Evolutionary conservation across 768 basidiomycete species (phyloP), one percentile per base, ranked within the genome.

Genomic region (Antrodiella citrinella): DNA sequence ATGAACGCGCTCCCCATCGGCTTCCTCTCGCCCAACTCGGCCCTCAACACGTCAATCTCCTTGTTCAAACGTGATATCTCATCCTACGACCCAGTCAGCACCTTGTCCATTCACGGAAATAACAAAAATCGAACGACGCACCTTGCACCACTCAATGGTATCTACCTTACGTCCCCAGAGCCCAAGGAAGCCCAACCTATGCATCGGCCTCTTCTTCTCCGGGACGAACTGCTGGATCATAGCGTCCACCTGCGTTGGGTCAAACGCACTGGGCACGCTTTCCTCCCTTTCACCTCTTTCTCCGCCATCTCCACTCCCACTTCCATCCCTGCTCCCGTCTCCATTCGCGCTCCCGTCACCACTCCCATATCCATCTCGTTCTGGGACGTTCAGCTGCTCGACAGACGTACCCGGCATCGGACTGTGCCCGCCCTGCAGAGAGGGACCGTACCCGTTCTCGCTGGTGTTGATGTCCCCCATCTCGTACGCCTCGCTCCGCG

Each of bases 1-100:
- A 86, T 77, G 65, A 88, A 86, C 0, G 71, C 77, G 51, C 74
- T 73, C 4, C 78, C 78, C 26, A 78, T 54, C 44, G 76, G 76
- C 56, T 74, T 76, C 1, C 70, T 71, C 50, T 73, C 64, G 5
- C 62, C 53, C 15, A 73, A 59, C 9, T 69, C 53, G 42, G 64
- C 59, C 18, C 77, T 60, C 24, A 59, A 61, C 7, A 70, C 66
- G 5, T 73, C 65, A 45, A 87, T 74, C 18, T 60, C 62, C 2
- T 49, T 54, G 30, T 76, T 77, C 20, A 76, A 64, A 24, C 67
- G 61, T 0, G 70, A 65, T 41, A 86, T 80, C 61, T 84, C 78
- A 23, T 73, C 70, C 67, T 80, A 53, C 4, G n/a, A n/a, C n/a
- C n/a, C n/a, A n/a, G n/a, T n/a, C n/a, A n/a, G n/a, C n/a, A n/a